phyloP scores from a whole-genome alignment of 306 rosid genomes.

The Cajanus cajan region DNA sequence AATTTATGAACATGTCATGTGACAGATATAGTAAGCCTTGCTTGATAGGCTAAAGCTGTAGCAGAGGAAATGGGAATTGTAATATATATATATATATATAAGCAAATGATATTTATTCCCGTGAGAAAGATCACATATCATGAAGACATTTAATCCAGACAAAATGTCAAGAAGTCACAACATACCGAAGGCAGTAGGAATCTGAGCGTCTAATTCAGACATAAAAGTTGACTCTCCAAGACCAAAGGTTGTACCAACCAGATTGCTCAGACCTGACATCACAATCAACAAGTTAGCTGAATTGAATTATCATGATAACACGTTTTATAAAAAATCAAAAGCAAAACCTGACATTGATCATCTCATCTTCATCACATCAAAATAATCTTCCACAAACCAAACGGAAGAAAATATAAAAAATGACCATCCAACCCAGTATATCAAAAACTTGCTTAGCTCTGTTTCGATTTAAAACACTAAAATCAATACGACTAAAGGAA shows the following conservation, averaged over 20 bases:
- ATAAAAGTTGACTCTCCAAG: conserved; percentile 50
- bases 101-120: not conserved
- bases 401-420: not conserved
- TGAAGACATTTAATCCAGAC: not conserved
- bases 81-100: not conserved
- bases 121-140: not conserved
- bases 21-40: too few species aligned
- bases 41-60: too few species aligned
- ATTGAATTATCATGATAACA: not conserved
- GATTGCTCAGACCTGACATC: conserved; percentile 44
- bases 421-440: not conserved
- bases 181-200: conserved; percentile 73
- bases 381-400: not conserved
- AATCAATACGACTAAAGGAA: too few species aligned
- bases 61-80: too few species aligned
- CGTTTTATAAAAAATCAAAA: not conserved
- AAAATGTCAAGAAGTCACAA: not conserved
- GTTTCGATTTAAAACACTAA: not conserved
- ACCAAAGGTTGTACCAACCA: conserved; percentile 34
- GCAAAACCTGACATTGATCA: not conserved
- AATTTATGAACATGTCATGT: too few species aligned
- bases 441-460: not conserved
- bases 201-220: conserved; percentile 69
- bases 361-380: not conserved
- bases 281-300: not conserved